Evolutionary conservation across 495 filamentous ascomycete species (phyloP), one percentile per base, ranked within the genome.

Genomic region (Halenospora varia): DNA sequence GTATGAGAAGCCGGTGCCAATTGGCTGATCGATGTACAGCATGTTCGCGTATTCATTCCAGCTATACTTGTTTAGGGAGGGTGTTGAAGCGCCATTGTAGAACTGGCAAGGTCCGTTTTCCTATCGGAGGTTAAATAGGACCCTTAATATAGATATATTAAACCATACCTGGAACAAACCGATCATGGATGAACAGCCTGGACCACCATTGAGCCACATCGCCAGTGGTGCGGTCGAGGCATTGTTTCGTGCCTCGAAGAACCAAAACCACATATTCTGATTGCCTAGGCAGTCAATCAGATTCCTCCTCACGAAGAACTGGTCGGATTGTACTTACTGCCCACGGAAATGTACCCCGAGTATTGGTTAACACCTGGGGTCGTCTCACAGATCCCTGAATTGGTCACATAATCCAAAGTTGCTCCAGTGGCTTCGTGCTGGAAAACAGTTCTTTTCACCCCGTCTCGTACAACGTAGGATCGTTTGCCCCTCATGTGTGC

Each of bases 21-120:
- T 80, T 1, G 85, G 85, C 68, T 88, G 81, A 59, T 87, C 84
- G 49, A 88, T 75, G 62, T 82, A 88, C 15, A 85, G 70, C 75
- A 84, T 82, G 58, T 86, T 87, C 51, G 79, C 80, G 55, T 82
- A 78, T 56, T 78, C 77, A 62, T 86, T 88, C 69, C 76, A 88
- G 42, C 77, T 81, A 68, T 83, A 80, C 0, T 78, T 78, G 55
- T 83, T 84, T 35, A 78, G 60, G 1, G 74, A 73, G 1, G 80
- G 81, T 13, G 70, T 74, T 22, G 72, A 76, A 46, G 78, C 71
- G 6, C 71, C 70, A 53, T 82, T 77, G 25, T 81, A 72, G 55
- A 83, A 82, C n/a, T 70, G 65, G 60, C 84, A 88, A 2, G 84
- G 84, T 0, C 83, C 84, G 62, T 82, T 81, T 63, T 87, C 83